These are phyloP conservation scores for Rhododendron ovatum DNA, from an alignment of 148 eudicot genomes.

Conservation along the genomic window DNA sequence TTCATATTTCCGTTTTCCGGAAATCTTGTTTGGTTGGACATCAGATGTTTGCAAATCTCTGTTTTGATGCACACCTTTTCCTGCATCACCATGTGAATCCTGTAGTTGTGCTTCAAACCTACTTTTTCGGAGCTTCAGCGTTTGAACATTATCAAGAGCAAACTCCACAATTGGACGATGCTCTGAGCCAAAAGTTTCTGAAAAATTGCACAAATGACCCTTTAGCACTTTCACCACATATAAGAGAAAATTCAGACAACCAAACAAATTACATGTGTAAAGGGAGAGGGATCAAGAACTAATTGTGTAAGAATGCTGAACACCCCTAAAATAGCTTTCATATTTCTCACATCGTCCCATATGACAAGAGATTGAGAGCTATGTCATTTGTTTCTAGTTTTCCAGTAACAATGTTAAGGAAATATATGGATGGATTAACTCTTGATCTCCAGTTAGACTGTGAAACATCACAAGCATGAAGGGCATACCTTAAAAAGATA, in stretches of 20 bases:
- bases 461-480: not conserved
- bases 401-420: not conserved
- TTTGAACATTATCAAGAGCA: constrained; percentile 84
- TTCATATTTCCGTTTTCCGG: constrained; percentile 48
- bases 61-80: constrained; percentile 21
- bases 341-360: not conserved
- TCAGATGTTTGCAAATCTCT: constrained; percentile 21
- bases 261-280: not conserved
- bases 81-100: constrained; percentile 13
- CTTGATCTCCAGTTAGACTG: not conserved
- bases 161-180: constrained; percentile 98
- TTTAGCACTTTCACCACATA: not conserved
- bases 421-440: not conserved
- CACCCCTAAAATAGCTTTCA: not conserved
- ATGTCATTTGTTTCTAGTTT: not conserved
- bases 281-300: not conserved
- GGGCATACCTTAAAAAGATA: not conserved
- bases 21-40: constrained; percentile 19
- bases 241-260: not conserved
- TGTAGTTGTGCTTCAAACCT: constrained; percentile 35
- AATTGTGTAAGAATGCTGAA: not conserved
- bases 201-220: constrained; percentile 7
- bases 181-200: constrained; percentile 74
- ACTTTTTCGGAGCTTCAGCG: constrained; percentile 57
- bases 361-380: not conserved